Conservation (phyloP, 2,329 filamentous ascomycete genomes). For the Escovopsis weberi region DNA sequence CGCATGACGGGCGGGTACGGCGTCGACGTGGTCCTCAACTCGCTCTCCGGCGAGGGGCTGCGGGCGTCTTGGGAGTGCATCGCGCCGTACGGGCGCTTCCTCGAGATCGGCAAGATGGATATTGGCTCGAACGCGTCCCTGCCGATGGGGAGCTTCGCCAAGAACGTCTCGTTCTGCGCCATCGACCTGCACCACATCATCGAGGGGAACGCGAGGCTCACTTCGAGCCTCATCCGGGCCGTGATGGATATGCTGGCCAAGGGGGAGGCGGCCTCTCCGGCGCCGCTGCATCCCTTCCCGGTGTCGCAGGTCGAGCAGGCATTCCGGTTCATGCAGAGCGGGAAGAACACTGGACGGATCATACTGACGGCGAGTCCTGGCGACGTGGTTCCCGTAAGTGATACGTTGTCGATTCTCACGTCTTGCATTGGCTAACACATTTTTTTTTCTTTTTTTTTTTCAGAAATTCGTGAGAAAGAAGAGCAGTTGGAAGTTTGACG, state of each 20-base stretch:
- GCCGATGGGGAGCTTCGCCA: conserved; percentile 7
- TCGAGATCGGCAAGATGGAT: conserved; percentile 22
- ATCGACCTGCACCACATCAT: conserved; percentile 8
- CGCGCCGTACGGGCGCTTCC: conserved; percentile 17
- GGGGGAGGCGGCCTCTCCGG: conserved; percentile 1
- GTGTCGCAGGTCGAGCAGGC: neutral
- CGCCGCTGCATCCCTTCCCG: conserved; percentile 1
- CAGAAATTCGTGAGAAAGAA: conserved; percentile 1
- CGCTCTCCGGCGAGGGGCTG: conserved; percentile 15
- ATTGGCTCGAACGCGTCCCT: conserved; percentile 7
- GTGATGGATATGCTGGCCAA: conserved; percentile 4
- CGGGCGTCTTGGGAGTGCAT: conserved; percentile 20
- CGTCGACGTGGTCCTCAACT: conserved; percentile 22
- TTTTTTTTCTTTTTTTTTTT: neutral
- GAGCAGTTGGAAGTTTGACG: neutral
- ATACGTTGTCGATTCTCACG: no score
- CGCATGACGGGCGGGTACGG: conserved; percentile 14
- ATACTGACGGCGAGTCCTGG: neutral
- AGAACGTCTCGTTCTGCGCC: conserved; percentile 9
- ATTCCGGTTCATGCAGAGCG: conserved; percentile 8
- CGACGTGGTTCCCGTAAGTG: conserved; percentile 3
- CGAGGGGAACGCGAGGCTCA: neutral
- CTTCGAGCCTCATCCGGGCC: conserved; percentile 3
- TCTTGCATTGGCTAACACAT: neutral
- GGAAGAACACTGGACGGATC: neutral